phyloP scores from a whole-genome alignment of 371 early-diverging fungal genomes.

The Apophysomyces ossiformis region DNA sequence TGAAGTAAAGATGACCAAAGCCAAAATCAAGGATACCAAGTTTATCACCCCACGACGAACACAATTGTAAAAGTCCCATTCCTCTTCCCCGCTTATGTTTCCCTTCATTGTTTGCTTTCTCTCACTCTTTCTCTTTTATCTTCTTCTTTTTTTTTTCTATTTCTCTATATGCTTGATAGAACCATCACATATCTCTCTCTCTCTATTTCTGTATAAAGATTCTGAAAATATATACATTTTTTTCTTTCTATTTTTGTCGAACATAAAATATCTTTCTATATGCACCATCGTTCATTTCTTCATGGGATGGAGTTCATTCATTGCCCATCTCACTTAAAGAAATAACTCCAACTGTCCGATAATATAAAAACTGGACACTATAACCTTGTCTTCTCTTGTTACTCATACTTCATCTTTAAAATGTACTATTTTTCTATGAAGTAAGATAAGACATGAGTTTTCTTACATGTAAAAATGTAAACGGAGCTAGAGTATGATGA shows the following conservation, averaged over 20 bases:
- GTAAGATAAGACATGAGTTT: no score
- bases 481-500: no score
- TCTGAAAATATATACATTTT: not conserved
- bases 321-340: no score
- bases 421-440: no score
- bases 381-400: no score
- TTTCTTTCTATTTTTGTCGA: not conserved
- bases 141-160: not conserved
- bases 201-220: not conserved
- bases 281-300: no score
- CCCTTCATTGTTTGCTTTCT: not conserved
- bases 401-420: no score
- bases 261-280: not conserved
- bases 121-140: no score
- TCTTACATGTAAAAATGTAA: no score
- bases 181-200: not conserved
- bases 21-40: constrained; percentile 41
- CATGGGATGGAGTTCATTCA: no score
- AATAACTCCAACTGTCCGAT: no score
- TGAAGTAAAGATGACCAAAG: constrained; percentile 54
- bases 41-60: constrained; percentile 47
- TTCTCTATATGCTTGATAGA: not conserved
- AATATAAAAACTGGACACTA: no score
- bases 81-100: not conserved
- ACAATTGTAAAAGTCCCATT: constrained; percentile 16